Evolutionary conservation across 2,329 filamentous ascomycete species (phyloP).

Genomic region (Aspergillus alliaceus): DNA sequence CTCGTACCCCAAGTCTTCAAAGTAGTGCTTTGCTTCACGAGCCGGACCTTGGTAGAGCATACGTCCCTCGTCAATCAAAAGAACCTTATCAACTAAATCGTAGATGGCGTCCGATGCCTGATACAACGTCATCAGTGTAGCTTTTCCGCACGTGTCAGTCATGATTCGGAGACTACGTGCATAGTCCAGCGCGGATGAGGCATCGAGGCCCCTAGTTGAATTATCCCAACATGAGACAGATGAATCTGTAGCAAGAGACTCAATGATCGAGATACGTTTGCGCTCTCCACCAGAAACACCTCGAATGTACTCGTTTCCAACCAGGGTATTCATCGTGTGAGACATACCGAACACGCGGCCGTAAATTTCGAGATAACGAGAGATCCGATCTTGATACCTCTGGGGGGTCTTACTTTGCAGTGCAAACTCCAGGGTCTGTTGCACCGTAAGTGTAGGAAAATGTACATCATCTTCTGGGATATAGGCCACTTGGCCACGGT

Average conservation of each 20-base stretch:
- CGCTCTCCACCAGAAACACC: constrained; percentile 79
- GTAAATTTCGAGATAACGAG: constrained; percentile 64
- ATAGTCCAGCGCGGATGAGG: constrained; percentile 76
- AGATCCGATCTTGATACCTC: constrained; percentile 59
- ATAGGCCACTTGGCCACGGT: constrained; percentile 75
- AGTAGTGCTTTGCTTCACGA: constrained; percentile 63
- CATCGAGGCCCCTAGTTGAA: constrained; percentile 75
- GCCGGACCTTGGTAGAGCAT: constrained; percentile 67
- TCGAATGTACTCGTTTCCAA: constrained; percentile 70
- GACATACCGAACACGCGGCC: constrained; percentile 72
- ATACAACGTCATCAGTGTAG: constrained; percentile 70
- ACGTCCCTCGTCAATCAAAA: constrained; percentile 72
- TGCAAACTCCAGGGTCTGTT: constrained; percentile 75
- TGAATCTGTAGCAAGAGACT: constrained; percentile 72
- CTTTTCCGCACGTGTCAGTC: constrained; percentile 73
- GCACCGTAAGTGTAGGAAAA: constrained; percentile 71
- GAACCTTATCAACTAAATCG: constrained; percentile 75
- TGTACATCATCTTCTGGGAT: constrained; percentile 77
- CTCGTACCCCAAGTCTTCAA: constrained; percentile 64
- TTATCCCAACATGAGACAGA: constrained; percentile 80
- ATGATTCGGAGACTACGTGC: constrained; percentile 69
- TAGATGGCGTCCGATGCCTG: constrained; percentile 71
- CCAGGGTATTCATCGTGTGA: constrained; percentile 71
- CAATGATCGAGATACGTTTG: constrained; percentile 76
- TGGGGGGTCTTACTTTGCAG: constrained; percentile 73